Conservation (phyloP, 148 eudicot species). For the Rhododendron williamsianum region DNA sequence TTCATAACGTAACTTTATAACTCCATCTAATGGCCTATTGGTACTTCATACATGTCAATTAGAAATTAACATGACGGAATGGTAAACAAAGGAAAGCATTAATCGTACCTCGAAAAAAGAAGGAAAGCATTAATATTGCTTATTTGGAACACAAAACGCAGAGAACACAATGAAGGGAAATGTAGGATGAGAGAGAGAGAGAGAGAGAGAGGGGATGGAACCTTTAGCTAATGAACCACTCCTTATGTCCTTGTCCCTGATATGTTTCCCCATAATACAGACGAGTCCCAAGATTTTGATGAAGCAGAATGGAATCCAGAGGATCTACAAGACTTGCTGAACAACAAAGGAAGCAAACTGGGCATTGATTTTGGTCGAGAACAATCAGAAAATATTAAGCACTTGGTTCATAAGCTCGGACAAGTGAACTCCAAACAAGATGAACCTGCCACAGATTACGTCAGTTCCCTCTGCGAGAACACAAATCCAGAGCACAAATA, state of each 20-base stretch:
- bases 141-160: neutral
- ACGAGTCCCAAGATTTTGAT: constrained; percentile 29
- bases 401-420: constrained; percentile 31
- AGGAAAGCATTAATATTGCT: neutral
- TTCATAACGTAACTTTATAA: neutral
- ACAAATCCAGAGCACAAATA: constrained; percentile 37
- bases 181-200: neutral
- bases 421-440: constrained; percentile 23
- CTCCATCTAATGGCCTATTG: neutral
- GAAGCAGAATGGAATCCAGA: constrained; percentile 33
- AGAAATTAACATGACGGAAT: neutral
- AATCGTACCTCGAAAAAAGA: neutral
- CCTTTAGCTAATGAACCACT: constrained; percentile 1
- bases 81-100: neutral
- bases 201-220: neutral
- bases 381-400: constrained; percentile 27
- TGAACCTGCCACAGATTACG: constrained; percentile 18
- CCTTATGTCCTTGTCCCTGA: neutral
- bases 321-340: constrained; percentile 20
- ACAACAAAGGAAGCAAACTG: constrained; percentile 22
- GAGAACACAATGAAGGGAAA: neutral
- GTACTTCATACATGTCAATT: neutral
- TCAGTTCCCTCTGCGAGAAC: constrained; percentile 21
- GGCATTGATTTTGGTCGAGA: constrained; percentile 13
- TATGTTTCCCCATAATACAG: constrained; percentile 27